Evolutionary conservation across 2,329 filamentous ascomycete species (phyloP).

Genomic region (Fusarium chaquense): DNA sequence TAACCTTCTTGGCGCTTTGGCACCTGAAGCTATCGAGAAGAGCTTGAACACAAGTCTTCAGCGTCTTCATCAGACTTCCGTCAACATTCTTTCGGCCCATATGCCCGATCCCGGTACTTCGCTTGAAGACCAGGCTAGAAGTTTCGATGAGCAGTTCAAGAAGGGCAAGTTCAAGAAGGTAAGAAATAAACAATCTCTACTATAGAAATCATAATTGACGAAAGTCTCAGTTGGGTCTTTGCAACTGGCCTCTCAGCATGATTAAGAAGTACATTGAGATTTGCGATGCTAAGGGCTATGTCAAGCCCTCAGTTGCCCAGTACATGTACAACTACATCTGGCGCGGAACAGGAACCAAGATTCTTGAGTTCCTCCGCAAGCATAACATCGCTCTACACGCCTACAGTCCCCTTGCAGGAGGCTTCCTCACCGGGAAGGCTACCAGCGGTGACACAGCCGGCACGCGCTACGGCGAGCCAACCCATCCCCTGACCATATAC

Average conservation of each 20-base stretch:
- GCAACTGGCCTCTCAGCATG: conserved; percentile 3
- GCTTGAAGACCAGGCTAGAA: not conserved
- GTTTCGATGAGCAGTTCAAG: not conserved
- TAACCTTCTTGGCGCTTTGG: not conserved
- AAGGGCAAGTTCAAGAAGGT: not conserved
- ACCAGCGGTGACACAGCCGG: not conserved
- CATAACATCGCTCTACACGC: not conserved
- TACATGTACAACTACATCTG: conserved; percentile 3
- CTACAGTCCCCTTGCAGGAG: not conserved
- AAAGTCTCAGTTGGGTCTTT: not conserved
- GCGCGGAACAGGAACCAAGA: not conserved
- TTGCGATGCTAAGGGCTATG: not conserved
- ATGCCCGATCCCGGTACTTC: not conserved
- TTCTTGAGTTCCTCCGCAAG: not conserved
- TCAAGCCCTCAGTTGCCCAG: not conserved
- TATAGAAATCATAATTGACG: not conserved
- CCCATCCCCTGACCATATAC: not conserved
- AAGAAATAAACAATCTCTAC: rapidly evolving
- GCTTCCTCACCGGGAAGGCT: not conserved
- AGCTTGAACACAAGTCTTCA: not conserved
- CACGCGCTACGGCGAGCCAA: not conserved
- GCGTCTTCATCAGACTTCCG: not conserved
- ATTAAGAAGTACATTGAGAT: not conserved
- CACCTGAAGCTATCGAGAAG: not conserved
- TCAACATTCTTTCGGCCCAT: not conserved